Conservation (phyloP, 257 asterid genomes). For the Fraxinus americana region DNA sequence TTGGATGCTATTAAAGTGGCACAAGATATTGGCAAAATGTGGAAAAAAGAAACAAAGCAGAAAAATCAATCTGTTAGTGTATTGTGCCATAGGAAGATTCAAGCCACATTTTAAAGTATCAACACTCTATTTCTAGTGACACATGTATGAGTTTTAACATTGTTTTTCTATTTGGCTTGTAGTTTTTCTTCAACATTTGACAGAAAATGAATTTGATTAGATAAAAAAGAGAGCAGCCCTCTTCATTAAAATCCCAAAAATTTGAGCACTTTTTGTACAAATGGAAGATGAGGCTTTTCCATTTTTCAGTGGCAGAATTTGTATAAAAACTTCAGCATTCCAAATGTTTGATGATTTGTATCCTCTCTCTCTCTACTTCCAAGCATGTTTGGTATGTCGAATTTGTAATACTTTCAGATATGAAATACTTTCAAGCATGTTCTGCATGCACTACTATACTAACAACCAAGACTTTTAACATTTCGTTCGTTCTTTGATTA, state of each 20-base stretch:
- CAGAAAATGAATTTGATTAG: conserved; percentile 2
- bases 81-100: conserved; percentile 47
- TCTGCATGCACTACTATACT: neutral
- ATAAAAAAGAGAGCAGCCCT: conserved; percentile 50
- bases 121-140: neutral
- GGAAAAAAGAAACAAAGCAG: conserved; percentile 60
- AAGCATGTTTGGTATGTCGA: neutral
- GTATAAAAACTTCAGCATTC: conserved; percentile 20
- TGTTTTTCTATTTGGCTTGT: conserved; percentile 14
- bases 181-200: conserved; percentile 26
- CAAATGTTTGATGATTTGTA: conserved; percentile 16
- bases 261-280: conserved; percentile 36
- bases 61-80: conserved; percentile 16
- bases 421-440: neutral
- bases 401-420: neutral
- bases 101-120: conserved; percentile 33
- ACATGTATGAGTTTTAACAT: neutral
- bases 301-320: conserved; percentile 20
- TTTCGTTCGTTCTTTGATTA: neutral
- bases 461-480: neutral
- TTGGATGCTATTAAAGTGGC: conserved; percentile 77
- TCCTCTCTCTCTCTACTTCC: neutral
- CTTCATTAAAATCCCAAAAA: conserved; percentile 50
- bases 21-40: conserved; percentile 70
- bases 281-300: conserved; percentile 47